These are phyloP conservation scores for Arthrobotrys pseudoclavata DNA, from an alignment of 2,329 filamentous ascomycete species.

Conservation along the genomic window DNA sequence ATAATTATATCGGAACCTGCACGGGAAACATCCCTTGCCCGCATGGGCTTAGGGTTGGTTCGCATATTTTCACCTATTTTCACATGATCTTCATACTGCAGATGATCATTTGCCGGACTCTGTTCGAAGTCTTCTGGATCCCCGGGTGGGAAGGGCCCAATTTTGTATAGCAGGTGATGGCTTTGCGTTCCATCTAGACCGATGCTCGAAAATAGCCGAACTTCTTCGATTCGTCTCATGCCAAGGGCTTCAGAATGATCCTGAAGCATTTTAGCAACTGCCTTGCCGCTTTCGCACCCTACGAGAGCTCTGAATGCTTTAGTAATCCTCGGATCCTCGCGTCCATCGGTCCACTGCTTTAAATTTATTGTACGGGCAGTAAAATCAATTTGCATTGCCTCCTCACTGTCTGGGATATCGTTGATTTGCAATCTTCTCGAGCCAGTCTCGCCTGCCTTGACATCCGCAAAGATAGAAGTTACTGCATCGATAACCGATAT, in stretches of 20 bases:
- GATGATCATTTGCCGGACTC: background rate
- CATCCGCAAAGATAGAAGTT: background rate
- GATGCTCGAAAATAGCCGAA: background rate
- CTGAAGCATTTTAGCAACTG: background rate
- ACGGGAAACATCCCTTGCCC: background rate
- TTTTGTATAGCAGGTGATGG: background rate
- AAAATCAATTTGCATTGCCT: background rate
- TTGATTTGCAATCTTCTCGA: background rate
- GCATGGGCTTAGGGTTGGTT: background rate
- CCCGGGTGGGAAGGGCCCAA: background rate
- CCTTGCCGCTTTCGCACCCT: background rate
- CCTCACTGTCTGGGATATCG: background rate
- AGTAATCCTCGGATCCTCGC: background rate
- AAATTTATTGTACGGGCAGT: background rate
- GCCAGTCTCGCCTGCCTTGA: background rate
- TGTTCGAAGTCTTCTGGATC: background rate
- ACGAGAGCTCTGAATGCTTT: background rate
- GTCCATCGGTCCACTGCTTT: background rate
- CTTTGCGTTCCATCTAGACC: background rate
- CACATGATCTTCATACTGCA: background rate
- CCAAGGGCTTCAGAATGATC: background rate
- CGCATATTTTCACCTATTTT: background rate
- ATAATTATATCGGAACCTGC: slow-evolving; percentile 13
- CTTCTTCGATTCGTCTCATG: background rate
- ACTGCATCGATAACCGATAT: background rate